Base-by-base conservation (phyloP, 306 rosid genomes). In the Rosa rugosa region DNA sequence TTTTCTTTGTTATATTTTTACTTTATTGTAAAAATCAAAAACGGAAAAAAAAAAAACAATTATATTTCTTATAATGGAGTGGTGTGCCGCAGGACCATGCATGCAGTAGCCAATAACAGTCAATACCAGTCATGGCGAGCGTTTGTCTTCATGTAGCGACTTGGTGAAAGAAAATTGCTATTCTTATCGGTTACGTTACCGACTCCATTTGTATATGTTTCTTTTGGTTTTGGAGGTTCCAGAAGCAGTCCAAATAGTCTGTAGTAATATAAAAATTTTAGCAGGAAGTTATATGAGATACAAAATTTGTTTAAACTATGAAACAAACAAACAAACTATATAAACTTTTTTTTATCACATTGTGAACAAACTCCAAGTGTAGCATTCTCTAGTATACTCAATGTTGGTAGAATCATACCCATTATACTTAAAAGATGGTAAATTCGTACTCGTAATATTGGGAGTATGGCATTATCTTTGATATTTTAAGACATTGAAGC, bases 121-220 rank as follows among this genome's bases (percentile, higher is more conserved):
- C 44, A 66, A 63, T 50, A 64, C 22, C 5, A 18, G 23, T 36
- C 25, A 51, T 45, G 40, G 60, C 45, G 59, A 46, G 31, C 17
- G 40, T 82, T 82, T 72, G 85, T 72, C 76, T 42, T 82, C 72
- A 38, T 18, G 56, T 45, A 70, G 79, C 65, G 71, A 72, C 49
- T 44, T 13, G 82, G 47, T 50, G 77, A 53, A 71, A 49, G 38
- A 42, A 53, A 45, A 31, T 31, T 17, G 67, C 73, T 47, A 20
- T 18, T 23, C 69, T 27, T 66, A 44, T 11, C 49, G 40, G 14
- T 66, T 54, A 74, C 70, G 83, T 73, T 66, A 49, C 49, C 51
- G 4, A 27, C 54, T 34, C 27, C 17, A 34, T 44, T 20, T 62
- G 36, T 60, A 60, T 60, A 60, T 10, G 11, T n/a, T 54, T 56